Evolutionary conservation across 257 asterid genomes (phyloP), one percentile per base, ranked within the genome.

Genomic region (Henckelia pumila): DNA sequence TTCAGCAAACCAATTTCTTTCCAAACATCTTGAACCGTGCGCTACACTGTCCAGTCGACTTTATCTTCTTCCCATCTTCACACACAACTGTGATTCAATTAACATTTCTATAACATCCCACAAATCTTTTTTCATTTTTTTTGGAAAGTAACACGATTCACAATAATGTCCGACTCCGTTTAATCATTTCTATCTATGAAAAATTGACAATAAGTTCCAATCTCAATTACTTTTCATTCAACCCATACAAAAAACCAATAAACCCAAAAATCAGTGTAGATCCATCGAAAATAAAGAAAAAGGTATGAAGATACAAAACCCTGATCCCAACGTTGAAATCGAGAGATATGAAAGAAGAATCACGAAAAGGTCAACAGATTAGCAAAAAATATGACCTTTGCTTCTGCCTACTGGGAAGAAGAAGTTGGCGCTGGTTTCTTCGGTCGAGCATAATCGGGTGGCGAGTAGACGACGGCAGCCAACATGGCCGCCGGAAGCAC

Each of bases 401-500:
- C 7, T 3, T 23, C 25, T n/a, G 32, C 61, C 71, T 70, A 78
- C 33, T 19, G n/a, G 13, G 77, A 59, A 33, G 71, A 60, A 20
- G 69, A 68, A 55, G 52, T 57, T 22, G 71, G 8, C 22, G 62
- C 28, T 40, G 71, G 14, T 61, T 78, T 83, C n/a, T 68, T 71
- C 68, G 83, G 47, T 55, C 73, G 73, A 55, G 23, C 35, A 59
- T 74, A 75, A 68, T 71, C 73, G 59, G 92, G 85, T 37, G 89
- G 85, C 66, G 89, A 84, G 74, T 76, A 76, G 35, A 80, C 24
- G 19, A 80, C 66, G 8, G 93, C 88, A 58, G 79, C 81, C 71
- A 79, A 28, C 84, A 86, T 82, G 8, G 82, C 71, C 20, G 66
- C 88, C 17, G 93, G 93, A 33, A 86, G 72, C 44, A 84, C 86